phyloP scores from a whole-genome alignment of 768 basidiomycete genomes.

The Favolaschia claudopus region DNA sequence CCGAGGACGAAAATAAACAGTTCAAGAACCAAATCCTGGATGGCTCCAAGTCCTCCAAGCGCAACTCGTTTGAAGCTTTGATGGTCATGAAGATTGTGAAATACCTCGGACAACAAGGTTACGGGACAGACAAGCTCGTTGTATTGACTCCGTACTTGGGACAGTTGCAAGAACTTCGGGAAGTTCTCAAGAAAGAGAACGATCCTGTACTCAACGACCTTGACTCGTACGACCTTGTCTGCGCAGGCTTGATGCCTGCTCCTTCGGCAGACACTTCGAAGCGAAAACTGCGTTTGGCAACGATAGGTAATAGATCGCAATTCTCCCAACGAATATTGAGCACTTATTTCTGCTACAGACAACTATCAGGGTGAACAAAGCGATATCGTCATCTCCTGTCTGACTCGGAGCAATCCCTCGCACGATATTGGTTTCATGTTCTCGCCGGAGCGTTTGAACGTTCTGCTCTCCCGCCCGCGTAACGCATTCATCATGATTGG shows the following conservation, averaged over 20 bases:
- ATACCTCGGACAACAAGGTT: conserved; percentile 75
- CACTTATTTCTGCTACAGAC: conserved; percentile 40
- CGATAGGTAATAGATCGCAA: conserved; percentile 57
- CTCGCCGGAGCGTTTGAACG: conserved; percentile 73
- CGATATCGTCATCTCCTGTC: conserved; percentile 67
- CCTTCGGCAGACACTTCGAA: conserved; percentile 49
- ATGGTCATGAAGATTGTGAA: conserved; percentile 74
- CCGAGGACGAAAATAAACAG: conserved; percentile 56
- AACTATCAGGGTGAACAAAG: conserved; percentile 84
- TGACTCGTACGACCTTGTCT: conserved; percentile 63
- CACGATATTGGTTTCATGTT: conserved; percentile 77
- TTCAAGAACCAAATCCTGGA: conserved; percentile 55
- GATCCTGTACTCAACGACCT: conserved; percentile 73
- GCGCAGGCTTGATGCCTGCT: conserved; percentile 59
- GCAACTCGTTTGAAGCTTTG: conserved; percentile 62
- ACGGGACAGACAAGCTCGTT: conserved; percentile 65
- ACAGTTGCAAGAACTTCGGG: conserved; percentile 60
- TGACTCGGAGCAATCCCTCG: conserved; percentile 65
- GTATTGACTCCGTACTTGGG: conserved; percentile 76
- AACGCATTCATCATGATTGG: conserved; percentile 72
- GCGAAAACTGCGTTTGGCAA: conserved; percentile 61
- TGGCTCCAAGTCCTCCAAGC: conserved; percentile 62
- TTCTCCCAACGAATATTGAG: background rate
- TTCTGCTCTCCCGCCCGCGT: conserved; percentile 73
- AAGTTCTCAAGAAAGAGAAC: conserved; percentile 50